These are phyloP conservation scores for Candida parachauliodes DNA, from an alignment of 805 yeast species.

Conservation along the genomic window DNA sequence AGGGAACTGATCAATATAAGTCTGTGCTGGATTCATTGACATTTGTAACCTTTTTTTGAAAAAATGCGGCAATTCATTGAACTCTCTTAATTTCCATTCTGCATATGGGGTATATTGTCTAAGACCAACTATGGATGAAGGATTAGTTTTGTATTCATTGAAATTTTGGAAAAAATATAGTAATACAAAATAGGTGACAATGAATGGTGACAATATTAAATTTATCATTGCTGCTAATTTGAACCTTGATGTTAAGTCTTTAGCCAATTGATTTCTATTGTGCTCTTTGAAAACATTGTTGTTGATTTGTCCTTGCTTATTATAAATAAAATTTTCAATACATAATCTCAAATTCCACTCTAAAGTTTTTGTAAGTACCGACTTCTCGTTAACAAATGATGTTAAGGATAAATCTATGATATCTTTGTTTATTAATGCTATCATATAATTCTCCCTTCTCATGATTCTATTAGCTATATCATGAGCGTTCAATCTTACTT, in stretches of 20 bases:
- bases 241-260: conserved; percentile 74
- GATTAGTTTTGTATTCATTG: conserved; percentile 87
- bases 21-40: conserved; percentile 75
- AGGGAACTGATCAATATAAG: conserved; percentile 89
- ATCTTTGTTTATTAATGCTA: conserved; percentile 81
- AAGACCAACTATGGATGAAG: conserved; percentile 63
- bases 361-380: conserved; percentile 72
- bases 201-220: conserved; percentile 77
- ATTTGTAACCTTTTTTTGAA: conserved; percentile 75
- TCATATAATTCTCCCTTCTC: conserved; percentile 92
- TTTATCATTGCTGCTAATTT: conserved; percentile 85
- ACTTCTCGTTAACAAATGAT: conserved; percentile 17
- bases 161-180: conserved; percentile 87
- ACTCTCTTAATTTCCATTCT: conserved; percentile 92
- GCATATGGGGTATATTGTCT: conserved; percentile 93
- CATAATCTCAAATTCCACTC: conserved; percentile 95
- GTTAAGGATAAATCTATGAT: conserved; percentile 60
- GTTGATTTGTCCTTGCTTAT: conserved; percentile 76
- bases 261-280: conserved; percentile 61
- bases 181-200: conserved; percentile 76
- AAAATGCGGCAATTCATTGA: conserved; percentile 87
- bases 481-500: conserved; percentile 81
- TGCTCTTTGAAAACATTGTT: conserved; percentile 66
- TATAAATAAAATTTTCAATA: conserved; percentile 80
- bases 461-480: conserved; percentile 92